phyloP scores from a whole-genome alignment of 768 basidiomycete species.

The Lyophyllum atratum region DNA sequence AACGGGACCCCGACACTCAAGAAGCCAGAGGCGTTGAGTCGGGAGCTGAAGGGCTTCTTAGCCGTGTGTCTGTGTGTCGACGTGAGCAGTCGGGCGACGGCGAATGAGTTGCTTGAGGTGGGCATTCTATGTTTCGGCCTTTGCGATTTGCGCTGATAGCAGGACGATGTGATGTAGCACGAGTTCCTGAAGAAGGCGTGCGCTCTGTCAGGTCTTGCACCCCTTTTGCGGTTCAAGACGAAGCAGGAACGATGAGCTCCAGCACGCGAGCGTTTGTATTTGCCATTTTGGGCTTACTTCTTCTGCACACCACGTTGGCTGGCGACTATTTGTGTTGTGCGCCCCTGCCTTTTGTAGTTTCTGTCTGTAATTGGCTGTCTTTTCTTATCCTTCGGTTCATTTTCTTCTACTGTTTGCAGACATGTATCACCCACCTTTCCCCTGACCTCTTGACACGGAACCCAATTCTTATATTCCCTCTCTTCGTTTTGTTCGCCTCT shows the following conservation, averaged over 20 bases:
- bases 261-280: background rate
- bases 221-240: slow-evolving; percentile 78
- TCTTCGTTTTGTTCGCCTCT: slow-evolving; percentile 6
- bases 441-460: slow-evolving; percentile 1
- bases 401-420: background rate
- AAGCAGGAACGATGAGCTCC: slow-evolving; percentile 42
- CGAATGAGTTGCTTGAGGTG: slow-evolving; percentile 82
- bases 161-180: slow-evolving; percentile 58
- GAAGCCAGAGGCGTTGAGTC: slow-evolving; percentile 89
- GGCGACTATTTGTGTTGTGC: background rate
- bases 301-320: background rate
- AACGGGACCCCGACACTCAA: slow-evolving; percentile 98
- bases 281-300: background rate
- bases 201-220: slow-evolving; percentile 77
- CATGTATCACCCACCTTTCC: background rate
- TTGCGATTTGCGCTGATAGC: slow-evolving; percentile 10
- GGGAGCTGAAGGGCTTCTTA: slow-evolving; percentile 93
- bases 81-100: slow-evolving; percentile 90
- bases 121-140: slow-evolving; percentile 26
- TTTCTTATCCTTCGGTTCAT: background rate
- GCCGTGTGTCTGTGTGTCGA: slow-evolving; percentile 99
- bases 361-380: background rate
- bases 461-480: background rate
- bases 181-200: slow-evolving; percentile 94
- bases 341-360: slow-evolving; percentile 1